Conservation (phyloP, 140 eudicot species). For the Bidens hawaiensis region DNA sequence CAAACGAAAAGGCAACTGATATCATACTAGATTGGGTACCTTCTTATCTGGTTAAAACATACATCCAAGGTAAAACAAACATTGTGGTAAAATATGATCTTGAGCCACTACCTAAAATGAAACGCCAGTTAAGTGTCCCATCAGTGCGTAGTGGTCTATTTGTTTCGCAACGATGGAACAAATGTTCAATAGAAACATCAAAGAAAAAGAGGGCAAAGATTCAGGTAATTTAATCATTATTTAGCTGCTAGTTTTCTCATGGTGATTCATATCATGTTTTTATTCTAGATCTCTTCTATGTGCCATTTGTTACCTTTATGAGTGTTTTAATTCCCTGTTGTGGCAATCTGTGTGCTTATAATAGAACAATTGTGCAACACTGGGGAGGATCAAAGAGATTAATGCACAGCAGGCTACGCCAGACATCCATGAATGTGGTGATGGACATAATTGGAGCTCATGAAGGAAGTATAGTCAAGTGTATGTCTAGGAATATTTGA, state of each 20-base stretch:
- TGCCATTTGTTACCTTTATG: neutral
- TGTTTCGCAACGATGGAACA: neutral
- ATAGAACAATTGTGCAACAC: conserved; percentile 17
- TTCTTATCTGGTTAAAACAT: too few relatives aligned
- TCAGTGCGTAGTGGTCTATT: conserved; percentile 1
- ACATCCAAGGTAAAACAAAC: neutral
- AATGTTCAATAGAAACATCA: neutral
- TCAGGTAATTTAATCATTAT: conserved; percentile 22
- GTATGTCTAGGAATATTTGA: conserved; percentile 36
- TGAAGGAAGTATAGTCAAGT: conserved; percentile 26
- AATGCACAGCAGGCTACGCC: conserved; percentile 27
- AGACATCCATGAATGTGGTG: conserved; percentile 25
- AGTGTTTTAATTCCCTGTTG: neutral
- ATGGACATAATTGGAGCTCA: neutral
- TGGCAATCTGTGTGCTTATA: neutral
- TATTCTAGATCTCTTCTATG: too few relatives aligned
- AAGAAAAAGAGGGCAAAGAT: conserved; percentile 16
- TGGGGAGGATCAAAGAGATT: conserved; percentile 35
- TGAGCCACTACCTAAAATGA: neutral
- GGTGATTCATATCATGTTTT: neutral
- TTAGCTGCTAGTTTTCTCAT: neutral
- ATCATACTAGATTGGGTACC: too few relatives aligned
- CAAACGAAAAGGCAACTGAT: too few relatives aligned
- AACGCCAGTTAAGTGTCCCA: conserved; percentile 1
- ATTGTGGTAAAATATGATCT: too few relatives aligned